Conservation (phyloP, 768 basidiomycete genomes). For the Epithele typhae region DNA sequence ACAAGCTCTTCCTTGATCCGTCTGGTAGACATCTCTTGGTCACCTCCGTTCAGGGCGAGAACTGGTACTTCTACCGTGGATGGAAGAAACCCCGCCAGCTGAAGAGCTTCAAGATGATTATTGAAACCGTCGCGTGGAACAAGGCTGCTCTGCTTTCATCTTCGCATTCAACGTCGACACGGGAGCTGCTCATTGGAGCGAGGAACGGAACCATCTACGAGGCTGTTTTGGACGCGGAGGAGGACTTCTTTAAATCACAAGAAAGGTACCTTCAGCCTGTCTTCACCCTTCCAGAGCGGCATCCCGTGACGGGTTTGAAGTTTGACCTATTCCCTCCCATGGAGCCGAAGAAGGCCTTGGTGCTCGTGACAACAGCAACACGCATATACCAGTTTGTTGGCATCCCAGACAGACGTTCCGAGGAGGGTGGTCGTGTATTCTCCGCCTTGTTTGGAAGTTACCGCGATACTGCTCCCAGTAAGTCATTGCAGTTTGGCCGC, state of each 20-base stretch:
- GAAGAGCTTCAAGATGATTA: constrained; percentile 77
- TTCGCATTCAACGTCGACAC: constrained; percentile 66
- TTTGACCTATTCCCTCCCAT: constrained; percentile 71
- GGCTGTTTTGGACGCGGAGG: constrained; percentile 83
- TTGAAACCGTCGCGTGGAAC: constrained; percentile 93
- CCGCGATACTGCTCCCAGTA: constrained; percentile 78
- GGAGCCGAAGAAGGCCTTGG: constrained; percentile 58
- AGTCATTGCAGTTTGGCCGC: constrained; percentile 24
- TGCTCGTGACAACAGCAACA: constrained; percentile 80
- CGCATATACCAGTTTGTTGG: constrained; percentile 92
- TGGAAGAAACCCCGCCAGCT: constrained; percentile 82
- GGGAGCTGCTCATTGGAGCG: constrained; percentile 84
- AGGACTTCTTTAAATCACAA: constrained; percentile 88
- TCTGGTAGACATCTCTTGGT: constrained; percentile 88
- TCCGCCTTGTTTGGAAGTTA: constrained; percentile 69
- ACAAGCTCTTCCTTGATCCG: constrained; percentile 89
- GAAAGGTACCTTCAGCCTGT: constrained; percentile 74
- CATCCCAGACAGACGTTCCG: constrained; percentile 55
- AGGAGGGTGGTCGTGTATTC: constrained; percentile 76
- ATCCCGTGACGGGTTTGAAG: constrained; percentile 79
- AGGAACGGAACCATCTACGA: constrained; percentile 85
- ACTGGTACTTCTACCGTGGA: constrained; percentile 82
- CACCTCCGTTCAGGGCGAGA: constrained; percentile 85
- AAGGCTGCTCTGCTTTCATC: constrained; percentile 60
- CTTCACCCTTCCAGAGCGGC: constrained; percentile 74